These are phyloP conservation scores for Podaxis sp. DNA, from an alignment of 768 basidiomycete genomes.

Conservation along the genomic window DNA sequence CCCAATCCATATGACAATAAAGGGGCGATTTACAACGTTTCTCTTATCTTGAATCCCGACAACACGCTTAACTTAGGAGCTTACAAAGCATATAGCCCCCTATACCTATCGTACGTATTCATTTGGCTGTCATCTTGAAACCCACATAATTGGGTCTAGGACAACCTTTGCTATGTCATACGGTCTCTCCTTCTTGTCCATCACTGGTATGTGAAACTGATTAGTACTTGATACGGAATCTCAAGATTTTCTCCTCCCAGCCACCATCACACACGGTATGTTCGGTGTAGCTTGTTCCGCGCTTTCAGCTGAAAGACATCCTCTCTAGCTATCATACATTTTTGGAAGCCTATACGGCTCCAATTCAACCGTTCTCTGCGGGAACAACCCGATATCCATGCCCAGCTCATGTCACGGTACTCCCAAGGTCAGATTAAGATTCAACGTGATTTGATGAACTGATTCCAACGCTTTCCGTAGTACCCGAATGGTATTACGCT, in stretches of 20 bases:
- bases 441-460: background rate
- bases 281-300: background rate
- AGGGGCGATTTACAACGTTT: constrained; percentile 44
- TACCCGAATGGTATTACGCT: constrained; percentile 65
- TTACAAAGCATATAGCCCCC: constrained; percentile 48
- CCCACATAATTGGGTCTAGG: constrained; percentile 24
- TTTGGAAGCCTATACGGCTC: constrained; percentile 55
- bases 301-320: background rate
- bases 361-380: constrained; percentile 51
- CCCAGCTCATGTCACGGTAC: constrained; percentile 58
- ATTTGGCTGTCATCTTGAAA: background rate
- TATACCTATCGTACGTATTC: constrained; percentile 44
- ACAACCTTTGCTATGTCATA: constrained; percentile 60
- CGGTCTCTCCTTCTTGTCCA: constrained; percentile 59
- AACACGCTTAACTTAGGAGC: constrained; percentile 40
- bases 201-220: constrained; percentile 43
- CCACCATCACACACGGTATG: constrained; percentile 46
- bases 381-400: constrained; percentile 61
- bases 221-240: background rate
- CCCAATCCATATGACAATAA: constrained; percentile 60
- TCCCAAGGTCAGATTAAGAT: constrained; percentile 34
- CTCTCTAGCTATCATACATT: constrained; percentile 44
- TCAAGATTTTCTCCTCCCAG: constrained; percentile 23
- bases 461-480: constrained; percentile 28
- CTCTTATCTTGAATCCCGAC: constrained; percentile 38